Base-by-base conservation (phyloP, 352 stramenopile genomes). In the Thalassiosira livingstoniorum region DNA sequence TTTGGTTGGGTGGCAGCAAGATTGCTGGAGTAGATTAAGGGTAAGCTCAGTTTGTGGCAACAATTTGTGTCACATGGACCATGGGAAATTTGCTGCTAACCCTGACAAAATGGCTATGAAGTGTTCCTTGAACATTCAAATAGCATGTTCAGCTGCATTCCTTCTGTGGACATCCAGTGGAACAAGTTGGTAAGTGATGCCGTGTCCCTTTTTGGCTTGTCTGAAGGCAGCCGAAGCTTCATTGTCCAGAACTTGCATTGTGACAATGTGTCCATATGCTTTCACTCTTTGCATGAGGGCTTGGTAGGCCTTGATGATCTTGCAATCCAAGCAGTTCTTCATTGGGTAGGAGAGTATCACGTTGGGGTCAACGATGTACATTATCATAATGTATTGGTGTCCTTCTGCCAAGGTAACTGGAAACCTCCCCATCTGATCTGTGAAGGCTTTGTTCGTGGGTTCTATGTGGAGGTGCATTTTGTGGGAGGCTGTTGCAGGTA, bases 121-220 rank as follows among this genome's bases (percentile, higher is more conserved):
- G 58, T 90, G 84, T 23, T 82, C 77, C 60, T 88, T 86, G 37
- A 80, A 90, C 2, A 80, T 90, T n/a, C 60, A 45, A 27, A 90
- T 90, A 21, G 84, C 75, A 18, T 79, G 45, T 79, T 87, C 66
- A 15, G 75, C 79, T 4, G 63, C 4, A 35, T 72, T 66, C 10
- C 54, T 4, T 13, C 51, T 13, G n/a, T 60, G 51, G 10, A 29
- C 51, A 10, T 60, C 51, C 13, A 23, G 51, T 11, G 51, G 51
- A 10, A 60, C 51, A 29, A 60, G n/a, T 60, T 15, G 21, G 54
- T 62, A 62, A 21, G 54, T 62, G 1, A 53, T 53, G 10, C 21
- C 21, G 10, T 10, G 21, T 21, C 10, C 42, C 42, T 15, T 31
- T 15, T 21, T 35, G 29, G 54, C n/a, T 27, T 27, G 21, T n/a